Evolutionary conservation across 164 flowering plant species (phyloP).

Genomic region (Kingdonia uniflora): DNA sequence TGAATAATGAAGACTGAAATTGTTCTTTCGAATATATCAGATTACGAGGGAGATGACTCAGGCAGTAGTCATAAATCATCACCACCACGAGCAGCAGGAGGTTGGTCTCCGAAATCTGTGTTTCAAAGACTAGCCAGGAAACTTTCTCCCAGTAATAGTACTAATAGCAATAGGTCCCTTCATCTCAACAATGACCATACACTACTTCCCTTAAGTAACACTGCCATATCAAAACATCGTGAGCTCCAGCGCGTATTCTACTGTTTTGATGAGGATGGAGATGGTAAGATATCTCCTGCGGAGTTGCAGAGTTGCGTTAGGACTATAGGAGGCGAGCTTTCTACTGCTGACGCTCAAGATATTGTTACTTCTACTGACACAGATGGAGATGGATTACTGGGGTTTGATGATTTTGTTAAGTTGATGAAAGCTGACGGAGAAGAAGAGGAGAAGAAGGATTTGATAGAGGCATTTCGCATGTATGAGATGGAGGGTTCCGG

Average conservation of each 20-base stretch:
- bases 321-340: conserved; percentile 23
- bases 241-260: conserved; percentile 20
- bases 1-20: too few species aligned
- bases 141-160: too few species aligned
- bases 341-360: conserved; percentile 24
- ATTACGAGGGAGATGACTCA: too few species aligned
- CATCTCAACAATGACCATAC: too few species aligned
- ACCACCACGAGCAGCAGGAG: too few species aligned
- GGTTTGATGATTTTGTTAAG: conserved; percentile 31
- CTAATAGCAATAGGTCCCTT: too few species aligned
- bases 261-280: conserved; percentile 33
- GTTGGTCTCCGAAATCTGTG: too few species aligned
- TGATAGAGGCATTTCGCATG: conserved; percentile 40
- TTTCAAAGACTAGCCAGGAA: too few species aligned
- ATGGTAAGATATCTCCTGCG: conserved; percentile 36
- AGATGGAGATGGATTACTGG: conserved; percentile 45
- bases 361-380: conserved; percentile 28
- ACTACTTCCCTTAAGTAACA: too few species aligned
- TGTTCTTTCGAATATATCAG: too few species aligned
- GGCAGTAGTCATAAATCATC: too few species aligned
- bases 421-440: conserved; percentile 31
- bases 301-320: conserved; percentile 30
- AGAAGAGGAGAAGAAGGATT: conserved; percentile 31
- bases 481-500: conserved; percentile 39
- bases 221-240: neutral